Conservation (phyloP, 2,329 filamentous ascomycete genomes). For the Cladosporium sp. region DNA sequence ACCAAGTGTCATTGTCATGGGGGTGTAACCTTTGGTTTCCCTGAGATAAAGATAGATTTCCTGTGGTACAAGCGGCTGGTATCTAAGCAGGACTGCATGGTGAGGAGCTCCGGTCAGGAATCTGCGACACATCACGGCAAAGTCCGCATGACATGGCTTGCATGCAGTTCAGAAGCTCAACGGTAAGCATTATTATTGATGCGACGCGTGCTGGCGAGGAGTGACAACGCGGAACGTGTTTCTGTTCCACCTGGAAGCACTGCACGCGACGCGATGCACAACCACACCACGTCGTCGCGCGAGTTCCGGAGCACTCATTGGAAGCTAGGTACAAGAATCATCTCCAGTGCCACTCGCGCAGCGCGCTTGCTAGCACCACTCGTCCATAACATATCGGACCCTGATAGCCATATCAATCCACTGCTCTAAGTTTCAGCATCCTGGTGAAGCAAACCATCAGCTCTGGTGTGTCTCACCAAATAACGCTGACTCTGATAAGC, state of each 20-base stretch:
- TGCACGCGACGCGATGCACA: background rate
- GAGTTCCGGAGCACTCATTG: background rate
- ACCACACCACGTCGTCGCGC: background rate
- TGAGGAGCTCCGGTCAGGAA: background rate
- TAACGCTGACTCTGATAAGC: background rate
- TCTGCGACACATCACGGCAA: background rate
- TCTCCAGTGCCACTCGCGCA: background rate
- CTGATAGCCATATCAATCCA: too few relatives aligned
- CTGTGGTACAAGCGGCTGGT: constrained; percentile 7
- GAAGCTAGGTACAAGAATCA: background rate
- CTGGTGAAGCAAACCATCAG: background rate
- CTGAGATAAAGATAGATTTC: background rate
- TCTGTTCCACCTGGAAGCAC: background rate
- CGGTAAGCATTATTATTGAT: background rate
- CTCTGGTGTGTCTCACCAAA: background rate
- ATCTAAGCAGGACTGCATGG: background rate
- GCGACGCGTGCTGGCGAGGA: background rate
- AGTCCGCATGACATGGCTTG: background rate
- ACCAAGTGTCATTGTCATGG: background rate
- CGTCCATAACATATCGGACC: background rate
- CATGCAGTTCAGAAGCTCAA: background rate
- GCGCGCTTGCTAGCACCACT: background rate
- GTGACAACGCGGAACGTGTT: background rate
- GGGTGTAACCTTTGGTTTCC: background rate
- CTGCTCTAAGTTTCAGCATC: background rate